Base-by-base conservation (phyloP, 1,284 basidiomycete genomes). In the Heterobasidion irregulare region DNA sequence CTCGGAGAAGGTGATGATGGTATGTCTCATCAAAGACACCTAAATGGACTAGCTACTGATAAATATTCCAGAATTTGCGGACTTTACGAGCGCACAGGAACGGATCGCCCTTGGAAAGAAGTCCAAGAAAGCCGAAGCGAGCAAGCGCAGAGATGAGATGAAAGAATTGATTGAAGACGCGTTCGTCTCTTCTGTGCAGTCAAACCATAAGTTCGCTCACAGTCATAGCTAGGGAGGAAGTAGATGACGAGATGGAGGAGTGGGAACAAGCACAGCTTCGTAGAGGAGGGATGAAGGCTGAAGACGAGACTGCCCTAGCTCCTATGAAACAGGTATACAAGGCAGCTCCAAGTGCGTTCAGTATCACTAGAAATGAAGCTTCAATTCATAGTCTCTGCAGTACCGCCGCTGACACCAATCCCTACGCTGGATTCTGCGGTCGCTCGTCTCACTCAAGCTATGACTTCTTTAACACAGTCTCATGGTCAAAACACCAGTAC, bases 1-100 rank as follows among this genome's bases (percentile, higher is more conserved):
- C 68, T 92, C 2, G 94, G 93, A 0, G 93, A 97, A 63, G 94
- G 89, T 0, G 94, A 96, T 55, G 94, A 97, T 63, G 92, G 92
- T 92, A 61, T 57, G 81, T 66, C 16, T 56, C 8, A 12, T 54
- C 45, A 51, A 53, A n/a, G 53, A 47, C 57, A n/a, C 51, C 45
- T 34, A 53, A 13, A 50, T 53, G 59, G 53, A 53, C 52, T 53
- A 47, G 19, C 50, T 16, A 57, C 47, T 41, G 16, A 49, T 46
- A 8, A 26, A 26, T 26, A 26, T 26, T 26, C 6, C 61, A 93
- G 94, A 95, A 63, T 86, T 84, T 64, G 90, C 94, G 6, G 91
- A 93, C 60, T 97, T 84, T 64, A 97, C 95, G 0, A 93, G 86
- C 59, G 89, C 91, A 0, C 84, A 92, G 65, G 92, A 94, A 59